Evolutionary conservation across 176 grass and related monocot species (phyloP).

Genomic region (Oryza meyeriana): DNA sequence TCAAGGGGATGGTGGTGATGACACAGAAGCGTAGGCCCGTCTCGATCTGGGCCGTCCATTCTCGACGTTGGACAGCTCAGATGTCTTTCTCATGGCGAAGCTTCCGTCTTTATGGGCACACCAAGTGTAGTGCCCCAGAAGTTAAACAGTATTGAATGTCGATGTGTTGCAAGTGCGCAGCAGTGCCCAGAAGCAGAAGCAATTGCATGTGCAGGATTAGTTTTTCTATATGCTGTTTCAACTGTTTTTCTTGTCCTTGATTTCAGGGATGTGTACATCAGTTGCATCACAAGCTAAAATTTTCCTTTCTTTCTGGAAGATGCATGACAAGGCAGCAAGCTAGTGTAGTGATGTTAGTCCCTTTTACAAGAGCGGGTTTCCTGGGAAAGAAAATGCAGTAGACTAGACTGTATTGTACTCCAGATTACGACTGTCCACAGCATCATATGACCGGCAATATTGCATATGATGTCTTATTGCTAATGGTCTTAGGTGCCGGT

Average conservation of each 20-base stretch:
- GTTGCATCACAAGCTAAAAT: not conserved
- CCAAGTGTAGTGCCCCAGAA: not conserved
- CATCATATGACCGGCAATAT: too few species aligned
- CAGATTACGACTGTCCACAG: too few species aligned
- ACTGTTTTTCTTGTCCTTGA: constrained; percentile 10
- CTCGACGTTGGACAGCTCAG: not conserved
- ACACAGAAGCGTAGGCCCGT: too few species aligned
- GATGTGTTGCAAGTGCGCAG: not conserved
- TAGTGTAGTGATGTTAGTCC: too few species aligned
- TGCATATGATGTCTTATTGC: too few species aligned
- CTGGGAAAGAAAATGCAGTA: not conserved
- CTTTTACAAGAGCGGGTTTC: not conserved
- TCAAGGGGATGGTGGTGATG: not conserved
- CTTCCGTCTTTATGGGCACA: not conserved
- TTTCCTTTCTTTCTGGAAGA: not conserved
- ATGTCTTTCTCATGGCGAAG: not conserved
- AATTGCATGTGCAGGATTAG: not conserved
- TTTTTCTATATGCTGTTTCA: not conserved
- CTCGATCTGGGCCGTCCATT: not conserved
- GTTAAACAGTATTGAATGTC: not conserved
- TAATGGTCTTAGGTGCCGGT: too few species aligned
- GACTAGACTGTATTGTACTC: too few species aligned
- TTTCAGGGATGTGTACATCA: not conserved
- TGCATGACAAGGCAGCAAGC: not conserved
- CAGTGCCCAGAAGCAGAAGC: not conserved